Conservation (phyloP, 2,329 filamentous ascomycete species). For the Knufia fluminis region DNA sequence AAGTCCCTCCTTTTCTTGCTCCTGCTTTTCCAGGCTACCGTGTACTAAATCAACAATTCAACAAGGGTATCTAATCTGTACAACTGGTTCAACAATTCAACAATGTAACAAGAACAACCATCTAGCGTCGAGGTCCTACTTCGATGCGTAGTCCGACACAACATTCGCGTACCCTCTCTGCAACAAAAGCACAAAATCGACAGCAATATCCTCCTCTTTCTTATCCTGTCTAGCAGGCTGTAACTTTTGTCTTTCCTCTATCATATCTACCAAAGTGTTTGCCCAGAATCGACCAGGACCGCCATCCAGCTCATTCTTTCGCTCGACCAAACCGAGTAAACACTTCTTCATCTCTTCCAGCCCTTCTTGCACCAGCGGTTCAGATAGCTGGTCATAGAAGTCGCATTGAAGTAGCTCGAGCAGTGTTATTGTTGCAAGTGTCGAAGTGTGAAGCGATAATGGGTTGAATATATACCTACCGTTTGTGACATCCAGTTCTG, state of each 20-base stretch:
- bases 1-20: too few relatives aligned
- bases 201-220: neutral
- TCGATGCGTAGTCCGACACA: neutral
- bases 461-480: conserved; percentile 12
- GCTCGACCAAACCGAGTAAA: conserved; percentile 3
- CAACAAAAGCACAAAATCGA: conserved; percentile 1
- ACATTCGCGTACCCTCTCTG: neutral
- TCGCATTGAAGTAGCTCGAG: conserved; percentile 10
- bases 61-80: conserved; percentile 2
- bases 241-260: conserved; percentile 9
- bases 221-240: neutral
- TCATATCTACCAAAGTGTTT: conserved; percentile 15
- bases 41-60: too few relatives aligned
- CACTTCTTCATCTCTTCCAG: neutral
- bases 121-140: neutral
- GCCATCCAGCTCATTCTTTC: neutral
- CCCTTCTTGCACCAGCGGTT: neutral
- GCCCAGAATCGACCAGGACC: conserved; percentile 15
- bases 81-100: neutral
- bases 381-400: conserved; percentile 3
- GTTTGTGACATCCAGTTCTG: neutral
- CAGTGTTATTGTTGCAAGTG: conserved; percentile 14
- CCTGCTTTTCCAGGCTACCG: too few relatives aligned
- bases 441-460: conserved; percentile 13
- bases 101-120: neutral